These are phyloP conservation scores for Phycomyces blakesleeanus DNA, from an alignment of 192 early-diverging fungal species.

Conservation along the genomic window DNA sequence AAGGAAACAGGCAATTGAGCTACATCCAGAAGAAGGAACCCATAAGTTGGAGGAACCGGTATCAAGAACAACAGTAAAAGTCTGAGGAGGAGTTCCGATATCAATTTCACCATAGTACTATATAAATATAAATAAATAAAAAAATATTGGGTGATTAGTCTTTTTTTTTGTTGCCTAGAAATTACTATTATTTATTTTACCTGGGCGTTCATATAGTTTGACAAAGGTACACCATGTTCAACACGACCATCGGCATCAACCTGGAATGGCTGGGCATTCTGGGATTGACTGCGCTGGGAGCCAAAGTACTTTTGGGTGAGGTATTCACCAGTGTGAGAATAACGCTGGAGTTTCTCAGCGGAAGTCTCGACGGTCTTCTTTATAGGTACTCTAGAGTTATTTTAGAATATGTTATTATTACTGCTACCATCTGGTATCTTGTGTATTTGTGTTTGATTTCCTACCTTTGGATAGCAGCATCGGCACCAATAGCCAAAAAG, in stretches of 20 bases:
- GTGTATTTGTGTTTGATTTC: too few species aligned
- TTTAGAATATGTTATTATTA: too few species aligned
- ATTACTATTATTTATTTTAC: too few species aligned
- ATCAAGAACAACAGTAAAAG: slow-evolving; percentile 90
- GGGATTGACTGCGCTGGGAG: slow-evolving; percentile 18
- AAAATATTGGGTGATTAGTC: too few species aligned
- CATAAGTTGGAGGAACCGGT: slow-evolving; percentile 95
- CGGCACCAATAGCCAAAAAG: slow-evolving; percentile 7
- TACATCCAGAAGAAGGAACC: slow-evolving; percentile 93
- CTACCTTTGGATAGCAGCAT: slow-evolving; percentile 34
- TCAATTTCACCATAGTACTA: slow-evolving; percentile 93
- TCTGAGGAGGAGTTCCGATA: slow-evolving; percentile 84
- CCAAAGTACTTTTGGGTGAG: slow-evolving; percentile 81
- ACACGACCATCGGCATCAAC: slow-evolving; percentile 51
- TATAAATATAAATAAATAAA: too few species aligned
- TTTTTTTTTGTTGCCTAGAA: too few species aligned
- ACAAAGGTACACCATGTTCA: slow-evolving; percentile 71
- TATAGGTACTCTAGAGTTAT: slow-evolving; percentile 56
- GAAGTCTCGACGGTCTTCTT: slow-evolving; percentile 67
- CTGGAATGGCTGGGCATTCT: slow-evolving; percentile 37
- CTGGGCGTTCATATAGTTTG: slow-evolving; percentile 94
- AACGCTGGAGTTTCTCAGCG: slow-evolving; percentile 56
- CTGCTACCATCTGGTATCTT: too few species aligned
- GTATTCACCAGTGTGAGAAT: slow-evolving; percentile 59
- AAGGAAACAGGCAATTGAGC: slow-evolving; percentile 93